Conservation (phyloP, 805 yeast genomes). For the Ogataea degrootiae region DNA sequence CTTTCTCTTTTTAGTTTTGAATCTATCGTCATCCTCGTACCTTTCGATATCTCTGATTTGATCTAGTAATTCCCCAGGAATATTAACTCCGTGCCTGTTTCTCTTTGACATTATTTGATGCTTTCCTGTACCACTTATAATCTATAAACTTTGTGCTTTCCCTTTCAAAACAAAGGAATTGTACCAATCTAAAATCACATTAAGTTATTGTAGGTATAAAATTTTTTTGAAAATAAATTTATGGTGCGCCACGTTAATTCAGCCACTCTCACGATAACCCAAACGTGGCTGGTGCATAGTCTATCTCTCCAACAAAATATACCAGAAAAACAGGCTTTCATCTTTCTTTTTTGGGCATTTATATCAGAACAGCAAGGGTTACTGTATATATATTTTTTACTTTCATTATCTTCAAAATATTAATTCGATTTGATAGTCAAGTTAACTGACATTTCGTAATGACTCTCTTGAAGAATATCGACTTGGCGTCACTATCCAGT, state of each 20-base stretch:
- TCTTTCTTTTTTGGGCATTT: no score
- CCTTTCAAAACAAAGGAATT: background rate
- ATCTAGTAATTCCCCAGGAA: constrained; percentile 41
- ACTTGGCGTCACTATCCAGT: constrained; percentile 26
- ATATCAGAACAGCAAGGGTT: no score
- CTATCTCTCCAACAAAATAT: no score
- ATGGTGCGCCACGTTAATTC: background rate
- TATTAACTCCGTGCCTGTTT: constrained; percentile 31
- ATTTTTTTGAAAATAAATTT: background rate
- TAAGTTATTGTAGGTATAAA: background rate
- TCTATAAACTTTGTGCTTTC: background rate
- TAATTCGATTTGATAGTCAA: no score
- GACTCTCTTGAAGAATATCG: constrained; percentile 21
- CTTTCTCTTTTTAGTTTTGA: constrained; percentile 23
- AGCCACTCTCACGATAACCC: background rate
- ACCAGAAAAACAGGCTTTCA: no score
- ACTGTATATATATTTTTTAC: no score
- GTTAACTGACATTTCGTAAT: constrained; percentile 1
- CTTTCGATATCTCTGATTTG: constrained; percentile 33
- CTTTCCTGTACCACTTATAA: background rate
- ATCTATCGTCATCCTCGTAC: constrained; percentile 31
- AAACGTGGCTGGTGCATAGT: no score
- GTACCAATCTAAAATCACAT: background rate
- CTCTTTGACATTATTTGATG: constrained; percentile 14
- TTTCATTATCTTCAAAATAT: no score